Base-by-base conservation (phyloP, 2,329 filamentous ascomycete species). In the Drechslerella stenobrocha region DNA sequence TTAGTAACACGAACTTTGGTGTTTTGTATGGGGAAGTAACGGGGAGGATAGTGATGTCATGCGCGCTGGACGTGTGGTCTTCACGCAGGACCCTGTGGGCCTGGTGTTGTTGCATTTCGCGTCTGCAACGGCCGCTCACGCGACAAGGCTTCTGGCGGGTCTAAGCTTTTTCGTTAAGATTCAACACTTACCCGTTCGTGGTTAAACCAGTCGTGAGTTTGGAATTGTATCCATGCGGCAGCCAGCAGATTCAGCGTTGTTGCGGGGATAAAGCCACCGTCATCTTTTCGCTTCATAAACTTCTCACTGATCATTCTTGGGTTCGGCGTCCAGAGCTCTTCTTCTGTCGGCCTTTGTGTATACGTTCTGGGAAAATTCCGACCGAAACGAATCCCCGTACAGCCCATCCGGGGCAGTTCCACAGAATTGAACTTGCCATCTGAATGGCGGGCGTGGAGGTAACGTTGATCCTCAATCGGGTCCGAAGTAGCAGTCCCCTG, bases 161-260 rank as follows among this genome's bases (percentile, higher is more conserved):
- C n/a, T n/a, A n/a, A n/a, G n/a, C n/a, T n/a, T n/a, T n/a, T n/a
- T n/a, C n/a, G n/a, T n/a, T n/a, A n/a, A n/a, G n/a, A n/a, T n/a
- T n/a, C n/a, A n/a, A 15, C 34, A 50, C 70, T 40, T 40, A 73
- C 73, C 56, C 63, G 57, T 22, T 74, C 71, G 64, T 76, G 74
- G 35, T 74, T 72, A 52, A 76, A 75, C 77, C 77, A 79, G 60
- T 79, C 78, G 56, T 80, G 78, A 0, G 76, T 76, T 57, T 80
- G 78, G 52, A 80, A 80, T 69, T 81, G 79, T n/a, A 80, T 80
- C 78, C 79, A 80, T 1, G 79, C 79, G 11, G 79, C 79, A 1
- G 79, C 79, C 4, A 80, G 72, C 35, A 80, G 67, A 57, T 80
- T 81, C 59, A 80, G 57, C 1, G 74, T 78, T 0, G 77, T 80